Conservation (phyloP, 225 moss, liverwort and hornwort genomes). For the Sphagnum contortum region DNA sequence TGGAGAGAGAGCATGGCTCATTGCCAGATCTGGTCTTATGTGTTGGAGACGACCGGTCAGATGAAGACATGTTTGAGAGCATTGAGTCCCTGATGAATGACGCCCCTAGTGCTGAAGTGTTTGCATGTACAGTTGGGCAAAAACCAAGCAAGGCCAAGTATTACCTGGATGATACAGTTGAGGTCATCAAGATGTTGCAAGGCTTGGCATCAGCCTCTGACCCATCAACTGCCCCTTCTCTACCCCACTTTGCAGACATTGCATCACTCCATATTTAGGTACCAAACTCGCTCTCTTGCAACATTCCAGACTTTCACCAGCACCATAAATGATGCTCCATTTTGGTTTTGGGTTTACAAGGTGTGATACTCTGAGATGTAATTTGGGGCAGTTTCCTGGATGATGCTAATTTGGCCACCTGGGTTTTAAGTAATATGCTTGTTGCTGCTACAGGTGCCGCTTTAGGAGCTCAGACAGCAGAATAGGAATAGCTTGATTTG, state of each 20-base stretch:
- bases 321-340: too few relatives aligned
- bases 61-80: constrained; percentile 63
- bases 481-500: too few relatives aligned
- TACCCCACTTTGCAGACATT: neutral
- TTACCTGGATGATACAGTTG: constrained; percentile 50
- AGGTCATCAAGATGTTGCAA: constrained; percentile 47
- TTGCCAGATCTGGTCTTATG: constrained; percentile 43
- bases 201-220: constrained; percentile 35
- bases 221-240: constrained; percentile 12
- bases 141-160: constrained; percentile 56
- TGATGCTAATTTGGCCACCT: too few relatives aligned
- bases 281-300: too few relatives aligned
- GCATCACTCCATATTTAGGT: too few relatives aligned
- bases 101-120: constrained; percentile 34
- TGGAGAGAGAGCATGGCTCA: constrained; percentile 16
- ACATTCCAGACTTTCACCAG: too few relatives aligned
- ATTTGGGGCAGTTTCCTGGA: too few relatives aligned
- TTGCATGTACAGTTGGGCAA: constrained; percentile 48
- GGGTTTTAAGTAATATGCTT: too few relatives aligned
- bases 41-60: constrained; percentile 52
- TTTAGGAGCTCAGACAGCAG: too few relatives aligned
- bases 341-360: too few relatives aligned
- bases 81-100: constrained; percentile 33
- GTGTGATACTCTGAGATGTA: too few relatives aligned
- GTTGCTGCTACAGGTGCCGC: too few relatives aligned